These are phyloP conservation scores for California macrophylla DNA, from an alignment of 441 rosid genomes.

Conservation along the genomic window DNA sequence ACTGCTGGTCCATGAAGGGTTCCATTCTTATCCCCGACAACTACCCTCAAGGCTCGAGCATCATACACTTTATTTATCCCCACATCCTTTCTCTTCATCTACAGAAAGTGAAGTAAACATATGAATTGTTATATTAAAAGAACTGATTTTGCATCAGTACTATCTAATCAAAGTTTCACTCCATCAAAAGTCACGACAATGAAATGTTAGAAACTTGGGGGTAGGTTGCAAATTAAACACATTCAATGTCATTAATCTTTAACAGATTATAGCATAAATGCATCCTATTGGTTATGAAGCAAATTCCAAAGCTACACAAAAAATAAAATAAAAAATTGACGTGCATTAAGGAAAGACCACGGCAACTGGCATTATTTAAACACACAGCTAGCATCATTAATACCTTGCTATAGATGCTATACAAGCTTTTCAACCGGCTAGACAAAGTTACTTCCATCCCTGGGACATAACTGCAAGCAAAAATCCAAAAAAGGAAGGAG, in stretches of 20 bases:
- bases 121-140: not conserved
- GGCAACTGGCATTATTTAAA: slow-evolving; percentile 1
- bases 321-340: slow-evolving; percentile 8
- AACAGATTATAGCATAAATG: not conserved
- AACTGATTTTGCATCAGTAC: not conserved
- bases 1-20: slow-evolving; percentile 64
- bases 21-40: slow-evolving; percentile 67
- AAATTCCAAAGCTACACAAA: not conserved
- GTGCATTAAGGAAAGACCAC: not conserved
- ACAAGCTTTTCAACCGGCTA: slow-evolving; percentile 60
- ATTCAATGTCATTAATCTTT: not conserved
- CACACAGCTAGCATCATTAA: slow-evolving; percentile 6
- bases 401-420: slow-evolving; percentile 66
- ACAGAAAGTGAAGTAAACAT: slow-evolving; percentile 8
- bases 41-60: slow-evolving; percentile 67
- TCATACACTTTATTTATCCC: slow-evolving; percentile 51
- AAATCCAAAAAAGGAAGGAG: not conserved
- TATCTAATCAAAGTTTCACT: not conserved
- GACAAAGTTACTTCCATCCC: slow-evolving; percentile 76
- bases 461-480: slow-evolving; percentile 52
- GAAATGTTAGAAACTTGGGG: not conserved
- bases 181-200: not conserved
- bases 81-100: slow-evolving; percentile 74
- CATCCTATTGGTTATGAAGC: not conserved
- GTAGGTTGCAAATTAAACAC: not conserved